Evolutionary conservation across 768 basidiomycete genomes (phyloP), one percentile per base, ranked within the genome.

Genomic region (Amanita polypyramis): DNA sequence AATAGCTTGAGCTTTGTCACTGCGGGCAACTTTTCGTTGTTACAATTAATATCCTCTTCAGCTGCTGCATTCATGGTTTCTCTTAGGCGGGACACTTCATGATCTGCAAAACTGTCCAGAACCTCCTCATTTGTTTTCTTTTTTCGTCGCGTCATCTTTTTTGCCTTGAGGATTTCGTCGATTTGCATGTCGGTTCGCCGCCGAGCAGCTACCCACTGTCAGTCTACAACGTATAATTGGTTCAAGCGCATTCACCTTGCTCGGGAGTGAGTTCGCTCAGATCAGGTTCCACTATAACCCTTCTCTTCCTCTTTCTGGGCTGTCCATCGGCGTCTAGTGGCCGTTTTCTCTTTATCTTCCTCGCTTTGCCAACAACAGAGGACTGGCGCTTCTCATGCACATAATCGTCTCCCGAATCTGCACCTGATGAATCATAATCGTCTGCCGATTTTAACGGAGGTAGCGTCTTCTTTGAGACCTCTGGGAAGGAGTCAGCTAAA

Each of bases 61-160:
- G 87, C 92, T 2, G 94, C 95, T 9, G 69, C 68, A 39, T 86
- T 73, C 95, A 99, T 98, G 30, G 78, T 67, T 54, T 91, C 86
- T 23, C 89, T 76, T n/a, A 97, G 70, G n/a, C 83, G 72, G 0
- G 85, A 84, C 32, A 97, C 90, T 57, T 95, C 85, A 51, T 89
- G 89, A 57, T 98, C 94, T 32, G 91, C 89, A 54, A 85, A 84
- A 17, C 76, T 76, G 58, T 97, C 95, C 30, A 96, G 65, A 9
- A 80, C 80, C 56, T 90, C 89, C 1, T 87, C 88, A 45, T 83
- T 79, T n/a, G 65, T 66, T 49, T 74, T 88, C 60, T 84, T 83
- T 68, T 89, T 91, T 55, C 80, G 79, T 33, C 83, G 70, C 23
- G 74, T 71, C 2, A 70, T 63, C 62, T 85, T 87, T 60, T 87